Evolutionary conservation across 768 basidiomycete genomes (phyloP).

Genomic region (Mycena rebaudengoi): DNA sequence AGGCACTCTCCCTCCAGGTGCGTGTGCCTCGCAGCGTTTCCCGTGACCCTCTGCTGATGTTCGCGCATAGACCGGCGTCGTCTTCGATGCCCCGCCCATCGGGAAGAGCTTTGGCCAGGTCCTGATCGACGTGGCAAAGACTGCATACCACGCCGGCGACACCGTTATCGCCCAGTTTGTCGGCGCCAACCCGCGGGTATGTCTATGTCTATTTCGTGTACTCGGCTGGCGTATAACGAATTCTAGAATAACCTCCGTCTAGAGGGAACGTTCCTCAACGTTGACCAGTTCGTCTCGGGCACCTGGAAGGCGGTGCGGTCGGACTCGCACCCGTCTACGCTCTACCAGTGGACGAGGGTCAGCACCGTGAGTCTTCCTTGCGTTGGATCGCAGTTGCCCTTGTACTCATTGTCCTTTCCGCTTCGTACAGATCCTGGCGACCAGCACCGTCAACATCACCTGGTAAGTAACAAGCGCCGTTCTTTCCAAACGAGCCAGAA

Average conservation of each 20-base stretch:
- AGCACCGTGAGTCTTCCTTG: too few species aligned
- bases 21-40: too few species aligned
- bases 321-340: conserved; percentile 84
- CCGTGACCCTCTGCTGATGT: too few species aligned
- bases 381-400: too few species aligned
- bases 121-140: conserved; percentile 57
- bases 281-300: conserved; percentile 60
- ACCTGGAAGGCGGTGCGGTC: conserved; percentile 68
- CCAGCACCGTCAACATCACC: conserved; percentile 70
- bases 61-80: conserved; percentile 70
- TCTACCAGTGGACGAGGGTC: conserved; percentile 69
- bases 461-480: too few species aligned
- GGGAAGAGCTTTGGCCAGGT: conserved; percentile 71
- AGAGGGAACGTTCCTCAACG: conserved; percentile 75
- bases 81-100: conserved; percentile 65
- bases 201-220: conserved; percentile 25
- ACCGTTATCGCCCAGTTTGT: conserved; percentile 72
- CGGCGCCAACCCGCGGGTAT: conserved; percentile 80
- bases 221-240: background rate
- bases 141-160: conserved; percentile 63
- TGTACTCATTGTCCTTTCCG: too few species aligned
- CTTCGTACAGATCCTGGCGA: conserved; percentile 66
- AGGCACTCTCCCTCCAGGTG: conserved; percentile 76
- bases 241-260: conserved; percentile 78
- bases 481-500: too few species aligned